Evolutionary conservation across 495 filamentous ascomycete genomes (phyloP).

Genomic region (Podospora didyma): DNA sequence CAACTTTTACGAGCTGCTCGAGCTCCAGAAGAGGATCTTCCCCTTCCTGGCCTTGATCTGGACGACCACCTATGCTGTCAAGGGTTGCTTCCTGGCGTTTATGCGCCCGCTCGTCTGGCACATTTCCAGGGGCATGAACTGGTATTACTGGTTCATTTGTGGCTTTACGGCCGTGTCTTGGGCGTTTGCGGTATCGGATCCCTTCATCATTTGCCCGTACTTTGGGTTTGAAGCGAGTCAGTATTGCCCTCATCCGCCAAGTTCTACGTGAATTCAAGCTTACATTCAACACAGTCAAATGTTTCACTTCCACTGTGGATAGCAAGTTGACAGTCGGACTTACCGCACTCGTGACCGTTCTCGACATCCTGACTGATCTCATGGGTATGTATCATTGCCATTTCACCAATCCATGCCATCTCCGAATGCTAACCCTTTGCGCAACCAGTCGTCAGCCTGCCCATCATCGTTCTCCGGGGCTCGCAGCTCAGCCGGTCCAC

Average conservation of each 20-base stretch:
- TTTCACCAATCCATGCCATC: too few relatives aligned
- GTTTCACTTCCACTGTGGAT: too few relatives aligned
- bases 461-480: conserved; percentile 14
- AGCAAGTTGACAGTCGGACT: neutral
- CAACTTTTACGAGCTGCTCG: conserved; percentile 5
- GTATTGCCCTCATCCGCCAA: too few relatives aligned
- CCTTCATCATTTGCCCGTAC: conserved; percentile 15
- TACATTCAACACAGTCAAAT: too few relatives aligned
- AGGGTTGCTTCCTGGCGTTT: conserved; percentile 18
- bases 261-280: too few relatives aligned
- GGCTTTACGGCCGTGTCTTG: conserved; percentile 13
- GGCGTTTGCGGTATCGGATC: conserved; percentile 10
- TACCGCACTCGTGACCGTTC: conserved; percentile 6
- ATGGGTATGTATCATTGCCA: conserved; percentile 3
- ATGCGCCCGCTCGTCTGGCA: conserved; percentile 15
- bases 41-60: conserved; percentile 12
- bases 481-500: conserved; percentile 7
- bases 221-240: conserved; percentile 10
- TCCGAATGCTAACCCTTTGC: too few relatives aligned
- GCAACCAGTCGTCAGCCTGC: conserved; percentile 12
- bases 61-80: conserved; percentile 16
- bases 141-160: conserved; percentile 15
- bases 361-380: conserved; percentile 14
- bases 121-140: conserved; percentile 1
- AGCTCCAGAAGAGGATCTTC: conserved; percentile 8